A percentile compares a stretch with the other conserved stretches of the same genome.
Evolutionary conservation across 176 grass and related monocot genomes (phyloP).

Genomic region (Bothriochloa decipiens): DNA sequence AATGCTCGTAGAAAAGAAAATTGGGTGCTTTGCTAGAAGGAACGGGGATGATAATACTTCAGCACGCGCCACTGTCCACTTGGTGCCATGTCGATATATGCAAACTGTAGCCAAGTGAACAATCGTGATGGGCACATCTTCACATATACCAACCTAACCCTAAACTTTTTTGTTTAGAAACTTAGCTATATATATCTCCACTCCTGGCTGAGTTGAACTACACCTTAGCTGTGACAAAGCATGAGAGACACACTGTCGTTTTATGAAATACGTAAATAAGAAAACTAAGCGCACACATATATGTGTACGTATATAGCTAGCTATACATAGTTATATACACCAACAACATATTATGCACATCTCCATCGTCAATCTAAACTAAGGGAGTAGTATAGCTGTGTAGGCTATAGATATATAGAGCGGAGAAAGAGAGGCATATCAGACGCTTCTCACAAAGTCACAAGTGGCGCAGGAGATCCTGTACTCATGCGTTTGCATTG

Average conservation of each 20-base stretch:
- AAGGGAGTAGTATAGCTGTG: background rate
- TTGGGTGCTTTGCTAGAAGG: too few relatives aligned
- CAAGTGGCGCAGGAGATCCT: constrained; percentile 8
- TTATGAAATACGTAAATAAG: background rate
- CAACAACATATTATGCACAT: background rate
- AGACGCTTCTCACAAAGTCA: constrained; percentile 2
- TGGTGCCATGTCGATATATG: too few relatives aligned
- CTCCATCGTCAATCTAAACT: constrained; percentile 1
- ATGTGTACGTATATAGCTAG: background rate
- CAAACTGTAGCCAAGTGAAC: too few relatives aligned
- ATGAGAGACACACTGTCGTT: background rate
- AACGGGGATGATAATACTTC: too few relatives aligned
- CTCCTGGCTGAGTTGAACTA: too few relatives aligned
- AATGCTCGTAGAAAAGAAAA: too few relatives aligned
- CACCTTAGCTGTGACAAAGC: background rate
- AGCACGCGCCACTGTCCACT: too few relatives aligned
- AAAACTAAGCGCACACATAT: background rate
- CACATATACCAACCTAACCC: background rate
- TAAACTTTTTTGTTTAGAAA: background rate
- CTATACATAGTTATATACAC: background rate
- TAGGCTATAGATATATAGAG: background rate
- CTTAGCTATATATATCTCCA: too few relatives aligned
- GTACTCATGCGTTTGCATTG: constrained; percentile 14
- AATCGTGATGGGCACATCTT: background rate
- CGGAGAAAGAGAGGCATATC: constrained; percentile 5